Evolutionary conservation across 2,329 filamentous ascomycete genomes (phyloP), one percentile per base, ranked within the genome.

Genomic region (Aspergillus quadricinctus): DNA sequence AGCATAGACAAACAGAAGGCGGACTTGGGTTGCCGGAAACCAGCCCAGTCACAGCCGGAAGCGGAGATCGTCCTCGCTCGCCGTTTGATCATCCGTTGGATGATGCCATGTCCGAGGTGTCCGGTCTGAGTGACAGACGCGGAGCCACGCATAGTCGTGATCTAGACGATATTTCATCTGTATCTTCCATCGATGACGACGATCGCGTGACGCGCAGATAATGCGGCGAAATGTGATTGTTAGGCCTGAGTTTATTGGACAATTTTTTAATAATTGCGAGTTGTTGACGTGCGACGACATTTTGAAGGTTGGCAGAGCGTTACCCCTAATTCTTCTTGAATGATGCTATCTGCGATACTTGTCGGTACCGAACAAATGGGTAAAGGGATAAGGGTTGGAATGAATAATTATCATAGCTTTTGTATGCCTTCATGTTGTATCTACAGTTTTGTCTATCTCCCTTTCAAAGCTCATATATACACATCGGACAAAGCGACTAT

Each of bases 151-250:
- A 64, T 45, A 54, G 53, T 9, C 59, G 56, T 4, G 63, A 64
- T 14, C 58, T 65, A 40, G 68, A 71, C 61, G 66, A 70, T 51
- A 49, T 69, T 35, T 72, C 70, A 23, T 67, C 68, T 37, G 68
- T 72, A 3, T 72, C 68, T 23, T 70, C 68, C 23, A 46, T 46
- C 11, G 21, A 23, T 46, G 43, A 46, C 10, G 21, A 46, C 14
- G 43, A 46, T 10, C 21, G 4, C 8, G 41, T 7, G n/a, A 23
- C 41, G 43, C 19, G 23, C 21, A 23, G 21, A 46, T 23, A 5
- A 23, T 14, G 23, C 31, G 10, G 14, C 11, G 3, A 19, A 23
- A 17, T 9, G 10, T 17, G 17, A 46, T 46, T 21, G 11, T 46
- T 19, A 25, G 14, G 11, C n/a, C 19, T 25, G 2, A 2, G 9